Percentiles rank a stretch among this genome's conserved stretches.
Evolutionary conservation across 2,329 filamentous ascomycete genomes (phyloP).

Genomic region (Colletotrichum endophyticum): DNA sequence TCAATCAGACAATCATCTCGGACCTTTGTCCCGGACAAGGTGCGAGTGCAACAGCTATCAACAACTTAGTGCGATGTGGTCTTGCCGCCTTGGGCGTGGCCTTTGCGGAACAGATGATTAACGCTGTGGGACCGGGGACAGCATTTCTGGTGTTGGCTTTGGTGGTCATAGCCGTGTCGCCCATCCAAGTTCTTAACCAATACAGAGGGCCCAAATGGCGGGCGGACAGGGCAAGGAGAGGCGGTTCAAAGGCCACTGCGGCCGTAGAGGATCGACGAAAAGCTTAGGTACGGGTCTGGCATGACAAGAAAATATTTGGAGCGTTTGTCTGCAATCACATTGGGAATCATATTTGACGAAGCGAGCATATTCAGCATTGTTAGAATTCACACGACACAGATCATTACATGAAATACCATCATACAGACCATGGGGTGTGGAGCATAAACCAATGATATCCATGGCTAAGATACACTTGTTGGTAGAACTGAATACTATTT

Average conservation of each 20-base stretch:
- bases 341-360: neutral
- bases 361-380: neutral
- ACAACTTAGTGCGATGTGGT: conserved; percentile 30
- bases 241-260: neutral
- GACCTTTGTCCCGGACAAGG: conserved; percentile 34
- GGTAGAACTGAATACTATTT: neutral
- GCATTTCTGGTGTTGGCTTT: conserved; percentile 3
- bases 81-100: conserved; percentile 10
- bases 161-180: conserved; percentile 9
- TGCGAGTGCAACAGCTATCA: conserved; percentile 37
- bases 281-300: neutral
- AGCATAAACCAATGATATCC: neutral
- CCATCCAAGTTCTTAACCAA: conserved; percentile 15
- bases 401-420: neutral
- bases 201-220: conserved; percentile 18
- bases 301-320: neutral
- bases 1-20: conserved; percentile 37
- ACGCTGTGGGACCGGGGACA: conserved; percentile 2
- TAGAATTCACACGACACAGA: neutral
- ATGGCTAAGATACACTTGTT: neutral
- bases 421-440: neutral
- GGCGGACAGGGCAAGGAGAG: neutral
- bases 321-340: neutral
- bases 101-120: conserved; percentile 12
- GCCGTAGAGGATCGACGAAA: conserved; percentile 4